Evolutionary conservation across 805 yeast genomes (phyloP).

Genomic region (Candida verbasci): DNA sequence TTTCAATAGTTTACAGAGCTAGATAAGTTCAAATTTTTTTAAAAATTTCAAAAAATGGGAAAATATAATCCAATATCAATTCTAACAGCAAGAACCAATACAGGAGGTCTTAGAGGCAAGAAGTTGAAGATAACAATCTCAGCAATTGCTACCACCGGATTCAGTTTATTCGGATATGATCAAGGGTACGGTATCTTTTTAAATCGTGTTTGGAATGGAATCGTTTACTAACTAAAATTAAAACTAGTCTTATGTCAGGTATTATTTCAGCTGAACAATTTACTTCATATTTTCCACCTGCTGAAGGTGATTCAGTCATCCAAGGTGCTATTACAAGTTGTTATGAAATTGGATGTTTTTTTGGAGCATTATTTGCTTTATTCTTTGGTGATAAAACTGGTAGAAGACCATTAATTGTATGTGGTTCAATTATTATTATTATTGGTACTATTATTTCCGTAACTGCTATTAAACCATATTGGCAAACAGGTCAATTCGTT

Average conservation of each 20-base stretch:
- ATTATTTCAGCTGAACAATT: conserved; percentile 36
- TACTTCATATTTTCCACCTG: conserved; percentile 36
- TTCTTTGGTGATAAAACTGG: conserved; percentile 38
- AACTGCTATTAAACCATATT: conserved; percentile 31
- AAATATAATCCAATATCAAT: neutral
- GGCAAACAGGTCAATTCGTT: conserved; percentile 68
- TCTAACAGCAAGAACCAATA: conserved; percentile 38
- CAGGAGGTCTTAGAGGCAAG: conserved; percentile 55
- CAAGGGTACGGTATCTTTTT: conserved; percentile 39
- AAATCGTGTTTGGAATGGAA: neutral
- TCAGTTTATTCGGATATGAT: conserved; percentile 31
- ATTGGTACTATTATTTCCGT: conserved; percentile 39
- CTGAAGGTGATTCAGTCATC: conserved; percentile 28
- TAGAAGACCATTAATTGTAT: conserved; percentile 36
- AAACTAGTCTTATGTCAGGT: conserved; percentile 37
- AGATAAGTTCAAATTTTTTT: no score
- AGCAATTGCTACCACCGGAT: conserved; percentile 24
- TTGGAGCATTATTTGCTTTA: conserved; percentile 40
- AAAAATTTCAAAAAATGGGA: no score
- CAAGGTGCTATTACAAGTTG: conserved; percentile 72
- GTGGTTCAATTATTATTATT: conserved; percentile 36
- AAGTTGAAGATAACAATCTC: conserved; percentile 30
- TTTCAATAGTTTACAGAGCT: no score
- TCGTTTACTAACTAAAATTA: neutral
- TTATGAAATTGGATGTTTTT: conserved; percentile 62